Base-by-base conservation (phyloP, 2,329 filamentous ascomycete genomes). In the Capronia epimyces region DNA sequence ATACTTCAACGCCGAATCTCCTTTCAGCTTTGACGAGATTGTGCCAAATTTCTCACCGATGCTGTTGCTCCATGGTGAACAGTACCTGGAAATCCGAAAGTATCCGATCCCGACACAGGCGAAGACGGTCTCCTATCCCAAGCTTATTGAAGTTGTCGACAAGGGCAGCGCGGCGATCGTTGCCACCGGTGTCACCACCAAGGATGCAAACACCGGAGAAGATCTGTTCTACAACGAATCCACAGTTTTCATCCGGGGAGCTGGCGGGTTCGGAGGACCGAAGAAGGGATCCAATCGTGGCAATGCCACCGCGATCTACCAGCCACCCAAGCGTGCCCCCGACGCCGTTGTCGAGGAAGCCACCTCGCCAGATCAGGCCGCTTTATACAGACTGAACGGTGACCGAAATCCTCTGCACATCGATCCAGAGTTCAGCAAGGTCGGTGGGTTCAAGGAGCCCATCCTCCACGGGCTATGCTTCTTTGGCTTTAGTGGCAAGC, bases 41-140 rank as follows among this genome's bases (percentile, higher is more conserved):
- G 86, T 97, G 22, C 89, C 90, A 68, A 95, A 97, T 78, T 98
- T 96, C 77, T 89, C 82, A 31, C 91, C 90, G 56, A 96, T 95
- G 89, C 96, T 96, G 89, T 82, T 98, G 44, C 85, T 98, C 20
- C 93, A 98, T 74, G 93, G 93, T 66, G 93, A 98, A 77, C 93
- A 98, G 71, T 98, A 90, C 74, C 87, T 98, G 58, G 93, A 98
- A 73, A 80, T 98, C 65, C 83, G 84, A 67, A 89, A 91, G 70
- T 94, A 83, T 75, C 93, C 93, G 34, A 86, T 97, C 85, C 93
- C 46, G 94, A 59, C 57, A 3, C 44, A 36, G 3, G 59, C 57
- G 16, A 59, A 57, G 50, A 53, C 58, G 10, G n/a, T 62, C 9
- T 59, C 56, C n/a, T 60, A 56, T 31, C 52, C 56, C 10, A 51